Evolutionary conservation across 371 early-diverging fungal genomes (phyloP).

Genomic region (Umbelopsis sp.): DNA sequence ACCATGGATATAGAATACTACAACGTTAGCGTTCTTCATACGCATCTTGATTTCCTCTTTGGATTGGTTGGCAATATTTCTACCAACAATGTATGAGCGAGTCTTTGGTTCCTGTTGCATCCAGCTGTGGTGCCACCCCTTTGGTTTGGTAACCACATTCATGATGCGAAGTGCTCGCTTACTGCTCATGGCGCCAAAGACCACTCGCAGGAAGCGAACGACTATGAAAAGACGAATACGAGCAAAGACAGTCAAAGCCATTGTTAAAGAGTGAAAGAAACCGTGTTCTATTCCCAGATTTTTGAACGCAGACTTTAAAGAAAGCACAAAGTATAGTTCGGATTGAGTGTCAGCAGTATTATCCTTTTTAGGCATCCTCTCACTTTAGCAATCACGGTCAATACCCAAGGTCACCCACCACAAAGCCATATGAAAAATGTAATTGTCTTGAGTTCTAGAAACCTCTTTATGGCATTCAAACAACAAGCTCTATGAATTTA

Average conservation of each 20-base stretch:
- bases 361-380: not conserved
- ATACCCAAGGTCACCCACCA: too few relatives aligned
- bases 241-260: not conserved
- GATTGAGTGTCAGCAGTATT: not conserved
- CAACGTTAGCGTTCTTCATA: conserved; percentile 35
- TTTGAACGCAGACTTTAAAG: not conserved
- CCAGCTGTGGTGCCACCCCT: conserved; percentile 12
- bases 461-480: too few relatives aligned
- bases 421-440: too few relatives aligned
- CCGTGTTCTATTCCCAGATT: not conserved
- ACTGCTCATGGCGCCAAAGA: conserved; percentile 12
- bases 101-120: conserved; percentile 7
- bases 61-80: conserved; percentile 4
- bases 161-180: not conserved
- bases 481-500: too few relatives aligned
- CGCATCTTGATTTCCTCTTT: conserved; percentile 17
- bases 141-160: not conserved
- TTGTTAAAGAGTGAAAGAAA: not conserved
- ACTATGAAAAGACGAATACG: conserved; percentile 6
- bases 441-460: too few relatives aligned
- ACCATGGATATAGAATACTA: conserved; percentile 48
- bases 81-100: not conserved
- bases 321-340: not conserved
- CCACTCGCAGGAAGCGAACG: not conserved
- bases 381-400: too few relatives aligned